phyloP scores from a whole-genome alignment of 257 asterid species.

The Gentiana dahurica region DNA sequence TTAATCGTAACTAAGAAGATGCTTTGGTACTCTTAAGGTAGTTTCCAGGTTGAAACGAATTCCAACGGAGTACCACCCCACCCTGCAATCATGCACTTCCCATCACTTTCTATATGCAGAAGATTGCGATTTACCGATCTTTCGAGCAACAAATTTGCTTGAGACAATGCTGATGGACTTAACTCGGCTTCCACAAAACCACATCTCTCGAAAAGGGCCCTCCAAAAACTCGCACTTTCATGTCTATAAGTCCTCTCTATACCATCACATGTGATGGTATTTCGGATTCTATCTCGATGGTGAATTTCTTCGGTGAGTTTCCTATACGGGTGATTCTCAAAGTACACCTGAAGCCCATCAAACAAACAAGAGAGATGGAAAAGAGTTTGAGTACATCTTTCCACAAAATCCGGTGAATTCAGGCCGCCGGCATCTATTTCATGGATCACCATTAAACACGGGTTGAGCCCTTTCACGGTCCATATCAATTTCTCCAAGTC shows the following conservation, averaged over 20 bases:
- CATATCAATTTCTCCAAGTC: constrained; percentile 21
- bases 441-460: constrained; percentile 24
- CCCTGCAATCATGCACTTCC: too few relatives aligned
- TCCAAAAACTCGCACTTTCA: neutral
- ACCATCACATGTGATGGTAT: too few relatives aligned
- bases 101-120: too few relatives aligned
- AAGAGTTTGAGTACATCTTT: constrained; percentile 36
- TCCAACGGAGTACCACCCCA: too few relatives aligned
- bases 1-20: too few relatives aligned
- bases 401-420: constrained; percentile 28
- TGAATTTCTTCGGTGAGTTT: too few relatives aligned
- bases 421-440: constrained; percentile 33
- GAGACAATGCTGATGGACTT: neutral
- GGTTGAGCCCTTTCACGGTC: constrained; percentile 22
- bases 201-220: neutral
- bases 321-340: too few relatives aligned
- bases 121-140: neutral
- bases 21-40: too few relatives aligned
- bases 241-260: too few relatives aligned
- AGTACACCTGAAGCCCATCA: constrained; percentile 11
- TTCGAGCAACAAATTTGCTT: neutral
- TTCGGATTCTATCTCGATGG: too few relatives aligned
- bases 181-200: neutral
- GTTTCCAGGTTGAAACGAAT: too few relatives aligned
- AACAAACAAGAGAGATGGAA: constrained; percentile 25